phyloP scores from a whole-genome alignment of 495 filamentous ascomycete genomes.

The Bathelium albidoporum region DNA sequence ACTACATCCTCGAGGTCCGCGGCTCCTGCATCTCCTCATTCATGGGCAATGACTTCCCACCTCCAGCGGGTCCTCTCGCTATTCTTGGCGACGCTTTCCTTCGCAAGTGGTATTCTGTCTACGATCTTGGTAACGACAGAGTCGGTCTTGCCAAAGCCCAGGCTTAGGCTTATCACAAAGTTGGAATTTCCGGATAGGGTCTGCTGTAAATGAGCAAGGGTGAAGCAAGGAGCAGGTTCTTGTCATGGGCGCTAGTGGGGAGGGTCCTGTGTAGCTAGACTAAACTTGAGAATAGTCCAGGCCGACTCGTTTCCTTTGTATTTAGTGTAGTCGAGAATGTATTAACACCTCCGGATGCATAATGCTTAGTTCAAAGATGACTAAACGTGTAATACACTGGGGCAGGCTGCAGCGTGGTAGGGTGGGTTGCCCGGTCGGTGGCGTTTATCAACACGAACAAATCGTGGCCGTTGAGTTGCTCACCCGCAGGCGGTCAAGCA shows the following conservation, averaged over 20 bases:
- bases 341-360: neutral
- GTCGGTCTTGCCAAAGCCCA: slow-evolving; percentile 85
- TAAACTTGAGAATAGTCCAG: neutral
- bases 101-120: slow-evolving; percentile 93
- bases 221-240: neutral
- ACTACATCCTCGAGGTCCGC: slow-evolving; percentile 94
- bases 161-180: slow-evolving; percentile 6
- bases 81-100: slow-evolving; percentile 98
- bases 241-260: neutral
- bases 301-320: neutral
- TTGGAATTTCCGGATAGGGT: neutral
- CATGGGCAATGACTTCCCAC: slow-evolving; percentile 96
- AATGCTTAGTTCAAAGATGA: neutral
- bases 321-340: neutral
- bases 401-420: neutral
- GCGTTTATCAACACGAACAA: neutral
- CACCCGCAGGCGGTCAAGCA: neutral
- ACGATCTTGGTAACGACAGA: slow-evolving; percentile 73
- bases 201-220: neutral
- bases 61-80: slow-evolving; percentile 81
- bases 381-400: neutral
- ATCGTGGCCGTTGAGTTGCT: neutral
- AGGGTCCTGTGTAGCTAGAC: too few species aligned
- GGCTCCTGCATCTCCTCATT: slow-evolving; percentile 95
- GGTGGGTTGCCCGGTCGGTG: neutral